phyloP scores from a whole-genome alignment of 345 rosid genomes.

The Erodium maritimum region DNA sequence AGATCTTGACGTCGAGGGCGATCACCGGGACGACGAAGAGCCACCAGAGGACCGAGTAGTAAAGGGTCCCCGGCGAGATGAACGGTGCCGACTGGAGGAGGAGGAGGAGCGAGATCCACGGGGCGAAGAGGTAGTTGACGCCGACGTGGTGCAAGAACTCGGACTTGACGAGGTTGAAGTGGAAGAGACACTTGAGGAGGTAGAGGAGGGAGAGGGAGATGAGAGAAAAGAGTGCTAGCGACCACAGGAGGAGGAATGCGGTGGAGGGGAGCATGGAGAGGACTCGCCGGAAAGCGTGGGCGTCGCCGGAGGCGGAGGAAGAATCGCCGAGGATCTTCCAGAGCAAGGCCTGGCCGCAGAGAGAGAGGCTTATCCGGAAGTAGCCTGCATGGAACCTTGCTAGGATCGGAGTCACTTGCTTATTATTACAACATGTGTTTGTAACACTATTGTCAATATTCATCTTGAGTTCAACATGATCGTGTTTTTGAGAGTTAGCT shows the following conservation, averaged over 20 bases:
- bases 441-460: too few species aligned
- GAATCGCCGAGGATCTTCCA: constrained; percentile 38
- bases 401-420: constrained; percentile 7
- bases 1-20: constrained; percentile 21
- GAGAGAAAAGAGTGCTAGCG: constrained; percentile 25
- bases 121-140: constrained; percentile 22
- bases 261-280: constrained; percentile 22
- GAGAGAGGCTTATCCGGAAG: constrained; percentile 43
- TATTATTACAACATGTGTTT: too few species aligned
- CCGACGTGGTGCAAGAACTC: constrained; percentile 38
- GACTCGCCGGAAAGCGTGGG: constrained; percentile 18
- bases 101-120: constrained; percentile 25
- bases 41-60: constrained; percentile 17
- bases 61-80: neutral
- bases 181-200: constrained; percentile 25
- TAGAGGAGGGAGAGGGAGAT: constrained; percentile 25
- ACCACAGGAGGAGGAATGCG: constrained; percentile 36
- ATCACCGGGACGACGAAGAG: constrained; percentile 16
- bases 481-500: too few species aligned
- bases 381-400: constrained; percentile 38
- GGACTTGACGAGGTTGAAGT: constrained; percentile 28
- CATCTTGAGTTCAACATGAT: too few species aligned
- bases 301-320: constrained; percentile 1
- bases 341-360: constrained; percentile 39
- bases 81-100: constrained; percentile 26